Evolutionary conservation across 1,139 yeast species (phyloP).

Genomic region (Debaryomyces sp.): DNA sequence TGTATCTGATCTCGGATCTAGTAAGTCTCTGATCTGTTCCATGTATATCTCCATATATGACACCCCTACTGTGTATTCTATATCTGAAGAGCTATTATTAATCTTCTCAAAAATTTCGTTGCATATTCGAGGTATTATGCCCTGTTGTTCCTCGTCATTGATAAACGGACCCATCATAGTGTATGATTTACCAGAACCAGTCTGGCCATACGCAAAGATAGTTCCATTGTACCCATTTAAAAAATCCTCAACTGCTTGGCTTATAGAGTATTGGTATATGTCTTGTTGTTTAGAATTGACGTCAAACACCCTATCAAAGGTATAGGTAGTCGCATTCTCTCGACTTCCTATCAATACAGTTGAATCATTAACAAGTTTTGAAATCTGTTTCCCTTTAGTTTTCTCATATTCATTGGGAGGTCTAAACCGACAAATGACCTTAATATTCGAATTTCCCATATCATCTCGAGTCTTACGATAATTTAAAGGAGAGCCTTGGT

Average conservation of each 20-base stretch:
- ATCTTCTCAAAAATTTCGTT: conserved; percentile 65
- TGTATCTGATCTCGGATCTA: conserved; percentile 20
- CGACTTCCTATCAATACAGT: conserved; percentile 32
- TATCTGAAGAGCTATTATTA: conserved; percentile 49
- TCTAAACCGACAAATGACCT: conserved; percentile 68
- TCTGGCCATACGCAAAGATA: conserved; percentile 85
- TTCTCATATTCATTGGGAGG: conserved; percentile 48
- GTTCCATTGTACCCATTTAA: conserved; percentile 85
- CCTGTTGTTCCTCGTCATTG: conserved; percentile 43
- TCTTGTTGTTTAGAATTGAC: conserved; percentile 55
- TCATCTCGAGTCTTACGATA: conserved; percentile 1
- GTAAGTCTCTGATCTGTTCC: conserved; percentile 73
- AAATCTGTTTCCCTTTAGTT: conserved; percentile 20
- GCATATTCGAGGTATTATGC: conserved; percentile 76
- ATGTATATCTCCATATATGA: conserved; percentile 83
- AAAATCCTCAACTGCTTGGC: conserved; percentile 65
- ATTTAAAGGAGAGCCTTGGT: not conserved
- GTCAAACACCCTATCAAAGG: conserved; percentile 70
- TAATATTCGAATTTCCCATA: conserved; percentile 39
- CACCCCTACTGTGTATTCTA: conserved; percentile 69
- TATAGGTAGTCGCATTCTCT: conserved; percentile 44
- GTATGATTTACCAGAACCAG: conserved; percentile 85
- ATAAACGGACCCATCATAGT: conserved; percentile 76
- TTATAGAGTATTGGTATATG: conserved; percentile 62
- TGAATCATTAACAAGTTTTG: conserved; percentile 29